Conservation (phyloP, 768 basidiomycete species). For the Suillus alpinus region DNA sequence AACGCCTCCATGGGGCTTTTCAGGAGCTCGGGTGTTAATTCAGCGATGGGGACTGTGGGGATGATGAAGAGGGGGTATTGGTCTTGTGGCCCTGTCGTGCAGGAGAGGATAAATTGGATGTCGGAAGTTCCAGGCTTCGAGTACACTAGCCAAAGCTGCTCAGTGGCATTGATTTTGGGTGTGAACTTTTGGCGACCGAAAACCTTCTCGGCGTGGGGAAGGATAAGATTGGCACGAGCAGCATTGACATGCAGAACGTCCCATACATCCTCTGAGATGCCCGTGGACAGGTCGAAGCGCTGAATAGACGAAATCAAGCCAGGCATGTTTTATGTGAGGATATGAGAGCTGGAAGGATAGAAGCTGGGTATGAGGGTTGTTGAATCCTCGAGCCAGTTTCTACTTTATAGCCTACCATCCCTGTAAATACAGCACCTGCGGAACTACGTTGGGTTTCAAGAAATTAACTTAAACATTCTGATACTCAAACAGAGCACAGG, state of each 20-base stretch:
- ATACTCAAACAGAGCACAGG: slow-evolving; percentile 18
- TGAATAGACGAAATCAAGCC: slow-evolving; percentile 3
- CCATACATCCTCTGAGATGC: slow-evolving; percentile 29
- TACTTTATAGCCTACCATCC: background rate
- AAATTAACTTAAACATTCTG: slow-evolving; percentile 7
- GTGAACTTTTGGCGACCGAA: background rate
- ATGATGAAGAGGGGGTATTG: slow-evolving; percentile 64
- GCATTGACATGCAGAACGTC: slow-evolving; percentile 26
- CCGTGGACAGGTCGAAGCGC: slow-evolving; percentile 7
- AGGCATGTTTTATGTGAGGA: slow-evolving; percentile 14
- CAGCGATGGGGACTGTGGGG: slow-evolving; percentile 30
- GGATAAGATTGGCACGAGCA: slow-evolving; percentile 37
- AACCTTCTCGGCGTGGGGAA: slow-evolving; percentile 37
- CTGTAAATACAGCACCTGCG: background rate
- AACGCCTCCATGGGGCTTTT: slow-evolving; percentile 37
- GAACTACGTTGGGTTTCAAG: background rate
- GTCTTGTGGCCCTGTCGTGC: slow-evolving; percentile 53
- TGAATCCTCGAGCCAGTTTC: background rate
- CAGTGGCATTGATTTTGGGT: background rate
- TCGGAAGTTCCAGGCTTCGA: slow-evolving; percentile 12
- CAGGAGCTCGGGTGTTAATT: slow-evolving; percentile 40
- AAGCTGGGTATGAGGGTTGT: slow-evolving; percentile 18
- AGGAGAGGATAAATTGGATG: slow-evolving; percentile 56
- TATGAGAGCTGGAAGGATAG: slow-evolving; percentile 11
- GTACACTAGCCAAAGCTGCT: slow-evolving; percentile 33